A percentile compares a stretch with the other conserved stretches of the same genome.
These are phyloP conservation scores for Tetradesmus lagerheimii DNA, from an alignment of 139 green algal genomes.

Conservation along the genomic window DNA sequence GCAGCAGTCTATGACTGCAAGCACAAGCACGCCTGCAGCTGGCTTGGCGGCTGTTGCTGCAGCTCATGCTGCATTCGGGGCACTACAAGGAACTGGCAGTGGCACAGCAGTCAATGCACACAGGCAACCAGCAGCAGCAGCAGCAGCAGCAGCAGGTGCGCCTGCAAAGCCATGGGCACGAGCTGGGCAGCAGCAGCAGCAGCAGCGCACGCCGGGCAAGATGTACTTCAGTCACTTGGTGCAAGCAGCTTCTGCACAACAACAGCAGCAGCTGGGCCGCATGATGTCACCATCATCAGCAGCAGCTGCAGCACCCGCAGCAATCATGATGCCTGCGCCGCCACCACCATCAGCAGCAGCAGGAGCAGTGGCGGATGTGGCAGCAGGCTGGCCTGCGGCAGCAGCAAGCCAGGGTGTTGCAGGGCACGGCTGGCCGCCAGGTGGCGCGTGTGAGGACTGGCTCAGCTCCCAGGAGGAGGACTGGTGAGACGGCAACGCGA, in stretches of 20 bases:
- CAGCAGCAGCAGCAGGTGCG: background rate
- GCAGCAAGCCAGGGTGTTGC: background rate
- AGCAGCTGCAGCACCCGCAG: background rate
- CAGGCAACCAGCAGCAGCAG: background rate
- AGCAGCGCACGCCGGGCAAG: background rate
- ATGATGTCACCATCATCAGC: background rate
- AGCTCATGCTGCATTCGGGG: background rate
- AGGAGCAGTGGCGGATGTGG: background rate
- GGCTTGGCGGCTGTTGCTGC: background rate
- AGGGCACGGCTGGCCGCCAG: background rate
- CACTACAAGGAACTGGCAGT: background rate
- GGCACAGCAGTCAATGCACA: background rate
- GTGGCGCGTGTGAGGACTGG: background rate
- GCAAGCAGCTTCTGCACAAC: background rate
- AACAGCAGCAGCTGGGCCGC: background rate
- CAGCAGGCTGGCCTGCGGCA: background rate
- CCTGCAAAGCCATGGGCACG: background rate
- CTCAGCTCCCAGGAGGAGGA: background rate
- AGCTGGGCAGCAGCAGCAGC: background rate
- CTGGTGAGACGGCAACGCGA: background rate
- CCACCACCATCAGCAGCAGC: background rate
- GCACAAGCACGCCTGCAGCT: background rate
- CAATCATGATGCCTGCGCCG: background rate
- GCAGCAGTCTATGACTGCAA: background rate
- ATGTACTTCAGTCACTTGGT: background rate